phyloP scores from a whole-genome alignment of 2,329 filamentous ascomycete species.

The Alternaria novae-zelandiae region DNA sequence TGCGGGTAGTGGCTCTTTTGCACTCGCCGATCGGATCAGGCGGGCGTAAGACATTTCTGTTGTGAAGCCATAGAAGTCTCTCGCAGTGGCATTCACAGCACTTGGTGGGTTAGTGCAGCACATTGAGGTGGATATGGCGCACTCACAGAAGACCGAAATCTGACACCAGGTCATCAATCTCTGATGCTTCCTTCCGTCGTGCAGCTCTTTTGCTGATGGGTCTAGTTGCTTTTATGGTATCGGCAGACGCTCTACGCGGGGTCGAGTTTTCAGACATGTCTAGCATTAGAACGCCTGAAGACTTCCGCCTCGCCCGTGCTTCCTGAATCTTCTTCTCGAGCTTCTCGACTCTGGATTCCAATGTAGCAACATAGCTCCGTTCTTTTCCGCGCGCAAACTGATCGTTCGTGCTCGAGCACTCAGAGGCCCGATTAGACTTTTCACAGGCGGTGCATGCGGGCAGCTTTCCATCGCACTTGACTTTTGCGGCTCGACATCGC shows the following conservation, averaged over 20 bases:
- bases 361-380: conserved; percentile 91
- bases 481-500: conserved; percentile 87
- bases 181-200: conserved; percentile 72
- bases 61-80: conserved; percentile 89
- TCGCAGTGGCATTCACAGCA: conserved; percentile 90
- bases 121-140: background rate
- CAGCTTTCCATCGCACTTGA: conserved; percentile 97
- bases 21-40: conserved; percentile 82
- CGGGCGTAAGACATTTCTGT: conserved; percentile 92
- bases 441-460: conserved; percentile 96
- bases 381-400: conserved; percentile 96
- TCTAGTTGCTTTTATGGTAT: conserved; percentile 41
- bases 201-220: conserved; percentile 50
- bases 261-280: conserved; percentile 60
- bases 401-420: conserved; percentile 93
- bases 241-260: conserved; percentile 57
- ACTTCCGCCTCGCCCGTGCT: conserved; percentile 71
- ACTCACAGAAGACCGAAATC: conserved; percentile 89
- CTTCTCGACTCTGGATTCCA: conserved; percentile 90
- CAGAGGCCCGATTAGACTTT: conserved; percentile 81
- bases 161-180: conserved; percentile 90
- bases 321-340: conserved; percentile 76
- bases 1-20: conserved; percentile 73
- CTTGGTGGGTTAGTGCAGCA: conserved; percentile 53
- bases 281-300: conserved; percentile 72